phyloP scores from a whole-genome alignment of 495 filamentous ascomycete species.

The Neurospora sp. region DNA sequence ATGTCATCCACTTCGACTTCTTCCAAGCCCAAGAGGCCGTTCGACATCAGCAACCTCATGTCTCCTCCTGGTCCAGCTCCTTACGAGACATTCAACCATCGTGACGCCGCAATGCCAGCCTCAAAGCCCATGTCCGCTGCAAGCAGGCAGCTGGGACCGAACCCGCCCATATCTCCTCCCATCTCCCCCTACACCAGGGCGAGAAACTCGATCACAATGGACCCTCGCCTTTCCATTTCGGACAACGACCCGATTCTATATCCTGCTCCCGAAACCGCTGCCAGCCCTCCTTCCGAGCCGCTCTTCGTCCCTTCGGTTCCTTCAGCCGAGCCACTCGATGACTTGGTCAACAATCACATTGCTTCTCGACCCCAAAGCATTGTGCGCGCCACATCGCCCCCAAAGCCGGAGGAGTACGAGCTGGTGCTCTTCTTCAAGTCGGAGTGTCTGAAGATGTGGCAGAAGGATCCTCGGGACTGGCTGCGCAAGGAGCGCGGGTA shows the following conservation, averaged over 20 bases:
- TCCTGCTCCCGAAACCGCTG: conserved; percentile 34
- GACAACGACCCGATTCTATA: conserved; percentile 53
- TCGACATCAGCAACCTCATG: conserved; percentile 53
- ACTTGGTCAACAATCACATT: conserved; percentile 55
- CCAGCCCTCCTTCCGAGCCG: conserved; percentile 40
- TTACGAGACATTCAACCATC: conserved; percentile 47
- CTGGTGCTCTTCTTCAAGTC: conserved; percentile 58
- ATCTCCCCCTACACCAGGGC: conserved; percentile 53
- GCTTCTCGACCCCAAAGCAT: conserved; percentile 48
- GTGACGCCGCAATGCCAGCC: conserved; percentile 20
- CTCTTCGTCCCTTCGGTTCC: conserved; percentile 42
- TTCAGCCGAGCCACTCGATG: conserved; percentile 27
- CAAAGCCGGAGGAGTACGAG: conserved; percentile 59
- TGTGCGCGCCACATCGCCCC: conserved; percentile 49
- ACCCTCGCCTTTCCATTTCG: conserved; percentile 27
- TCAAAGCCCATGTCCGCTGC: conserved; percentile 20
- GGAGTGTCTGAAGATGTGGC: conserved; percentile 49
- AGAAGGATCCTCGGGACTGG: conserved; percentile 49
- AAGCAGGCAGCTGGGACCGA: conserved; percentile 30
- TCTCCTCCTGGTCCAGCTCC: conserved; percentile 61
- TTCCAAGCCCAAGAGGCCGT: conserved; percentile 19
- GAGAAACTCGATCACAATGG: conserved; percentile 27
- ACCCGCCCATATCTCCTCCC: conserved; percentile 58
- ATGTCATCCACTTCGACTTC: conserved; percentile 2
- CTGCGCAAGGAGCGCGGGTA: conserved; percentile 52